Evolutionary conservation across 2,329 filamentous ascomycete species (phyloP).

Genomic region (Mycogone perniciosa): DNA sequence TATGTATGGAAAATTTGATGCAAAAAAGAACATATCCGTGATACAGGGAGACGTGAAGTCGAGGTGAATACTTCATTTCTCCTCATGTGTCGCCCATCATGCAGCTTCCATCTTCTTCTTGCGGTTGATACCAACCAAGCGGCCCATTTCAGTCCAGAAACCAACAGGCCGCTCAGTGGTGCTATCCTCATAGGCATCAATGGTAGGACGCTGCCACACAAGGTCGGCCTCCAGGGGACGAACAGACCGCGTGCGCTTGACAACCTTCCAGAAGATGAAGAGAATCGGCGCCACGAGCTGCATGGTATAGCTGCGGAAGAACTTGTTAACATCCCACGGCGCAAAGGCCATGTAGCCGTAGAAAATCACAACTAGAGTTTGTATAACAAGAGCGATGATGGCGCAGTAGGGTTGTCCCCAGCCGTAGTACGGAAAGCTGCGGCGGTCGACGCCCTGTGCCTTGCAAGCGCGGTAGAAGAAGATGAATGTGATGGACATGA

Average conservation of each 20-base stretch:
- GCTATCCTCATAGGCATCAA: slow-evolving; percentile 51
- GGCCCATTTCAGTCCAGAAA: slow-evolving; percentile 50
- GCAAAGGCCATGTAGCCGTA: slow-evolving; percentile 51
- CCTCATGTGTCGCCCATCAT: not conserved
- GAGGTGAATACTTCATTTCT: not conserved
- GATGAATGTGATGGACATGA: slow-evolving; percentile 42
- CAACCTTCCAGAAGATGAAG: slow-evolving; percentile 56
- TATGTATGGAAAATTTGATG: too few species aligned
- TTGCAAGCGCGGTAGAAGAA: slow-evolving; percentile 46
- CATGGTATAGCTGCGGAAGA: slow-evolving; percentile 53
- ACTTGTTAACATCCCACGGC: slow-evolving; percentile 41
- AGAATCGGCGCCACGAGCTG: slow-evolving; percentile 46
- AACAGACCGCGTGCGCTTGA: slow-evolving; percentile 52
- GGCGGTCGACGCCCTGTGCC: slow-evolving; percentile 47
- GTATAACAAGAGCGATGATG: slow-evolving; percentile 38
- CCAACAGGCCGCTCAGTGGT: slow-evolving; percentile 43
- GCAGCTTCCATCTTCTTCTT: slow-evolving; percentile 9
- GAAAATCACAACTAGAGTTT: slow-evolving; percentile 38
- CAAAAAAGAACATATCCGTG: not conserved
- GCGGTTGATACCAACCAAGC: slow-evolving; percentile 35
- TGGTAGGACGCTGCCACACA: slow-evolving; percentile 52
- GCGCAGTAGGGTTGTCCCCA: slow-evolving; percentile 54
- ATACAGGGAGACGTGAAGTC: not conserved
- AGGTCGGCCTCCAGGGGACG: slow-evolving; percentile 50
- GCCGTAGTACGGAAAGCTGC: slow-evolving; percentile 49